Base-by-base conservation (phyloP, 257 asterid species). In the Echium plantagineum region DNA sequence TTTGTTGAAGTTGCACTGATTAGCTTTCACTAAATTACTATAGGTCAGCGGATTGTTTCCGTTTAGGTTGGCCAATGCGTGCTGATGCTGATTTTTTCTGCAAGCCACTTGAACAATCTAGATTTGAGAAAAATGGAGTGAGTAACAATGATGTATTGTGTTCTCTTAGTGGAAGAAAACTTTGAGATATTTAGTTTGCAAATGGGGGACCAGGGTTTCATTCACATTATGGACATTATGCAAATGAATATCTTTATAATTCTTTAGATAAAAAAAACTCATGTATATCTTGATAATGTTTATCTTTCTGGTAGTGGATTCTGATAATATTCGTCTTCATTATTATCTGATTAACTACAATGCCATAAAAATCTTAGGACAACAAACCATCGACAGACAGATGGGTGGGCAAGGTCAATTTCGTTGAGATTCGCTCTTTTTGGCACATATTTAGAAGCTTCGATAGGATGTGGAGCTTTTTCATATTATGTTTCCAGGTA, bases 61-160 rank as follows among this genome's bases (percentile, higher is more conserved):
- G 97, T 30, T 71, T 93, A 74, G 97, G 98, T 62, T 93, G 98
- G 98, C 98, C 98, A 49, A 93, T 93, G 98, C 98, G 97, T 5
- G 97, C 97, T 63, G 94, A 93, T 80, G 98, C 97, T 77, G 97
- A 93, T 80, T 93, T 86, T 78, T 93, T 93, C 72, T 84, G 95
- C 69, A 79, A 63, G 68, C 82, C 87, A 1, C 67, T 64, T 19
- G 83, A 73, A 64, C 73, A 61, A 64, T 68, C 48, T 64, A 81
- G 26, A 61, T 75, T 69, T 69, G 95, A 85, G 67, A 88, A 74
- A 72, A 85, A 74, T 53, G 94, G 83, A 93, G 98, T 93, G 82
- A 67, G 69, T 31, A 32, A 17, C 28, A 35, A 35, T 31, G 32
- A 12, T 21, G 52, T 62, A 51, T n/a, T 3, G 9, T 17, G 21